Evolutionary conservation across 805 yeast genomes (phyloP).

Genomic region (Clavispora santaluciae): DNA sequence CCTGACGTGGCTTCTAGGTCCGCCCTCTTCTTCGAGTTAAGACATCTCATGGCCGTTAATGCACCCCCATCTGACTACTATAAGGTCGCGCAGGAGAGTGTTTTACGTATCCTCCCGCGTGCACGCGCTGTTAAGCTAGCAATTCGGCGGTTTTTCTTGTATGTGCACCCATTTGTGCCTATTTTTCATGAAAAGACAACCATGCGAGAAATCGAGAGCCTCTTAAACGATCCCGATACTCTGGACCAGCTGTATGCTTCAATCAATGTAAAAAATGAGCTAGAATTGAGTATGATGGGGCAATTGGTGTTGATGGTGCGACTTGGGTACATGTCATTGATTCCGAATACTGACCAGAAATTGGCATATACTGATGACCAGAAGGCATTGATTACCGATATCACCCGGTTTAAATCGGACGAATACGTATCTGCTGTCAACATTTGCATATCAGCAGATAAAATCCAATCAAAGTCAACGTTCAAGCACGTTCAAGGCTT

Average conservation of each 20-base stretch:
- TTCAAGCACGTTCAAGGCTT: constrained; percentile 33
- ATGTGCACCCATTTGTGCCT: constrained; percentile 38
- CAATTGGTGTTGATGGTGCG: constrained; percentile 26
- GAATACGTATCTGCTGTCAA: constrained; percentile 27
- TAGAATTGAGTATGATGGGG: constrained; percentile 28
- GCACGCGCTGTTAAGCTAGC: constrained; percentile 21
- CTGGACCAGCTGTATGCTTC: constrained; percentile 15
- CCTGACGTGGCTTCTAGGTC: constrained; percentile 18
- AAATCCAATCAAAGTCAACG: constrained; percentile 26
- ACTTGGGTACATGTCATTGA: constrained; percentile 35
- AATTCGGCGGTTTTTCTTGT: constrained; percentile 30
- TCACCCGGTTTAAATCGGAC: constrained; percentile 24
- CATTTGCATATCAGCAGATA: constrained; percentile 31
- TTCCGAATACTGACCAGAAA: constrained; percentile 28
- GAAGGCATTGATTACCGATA: constrained; percentile 23
- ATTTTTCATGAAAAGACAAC: constrained; percentile 28
- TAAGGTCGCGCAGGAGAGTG: constrained; percentile 22
- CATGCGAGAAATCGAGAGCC: constrained; percentile 20
- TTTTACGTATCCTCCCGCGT: constrained; percentile 28
- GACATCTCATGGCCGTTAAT: constrained; percentile 19
- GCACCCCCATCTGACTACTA: constrained; percentile 22
- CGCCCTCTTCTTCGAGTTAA: constrained; percentile 24
- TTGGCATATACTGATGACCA: constrained; percentile 27
- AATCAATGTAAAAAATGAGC: constrained; percentile 24
- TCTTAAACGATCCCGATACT: constrained; percentile 20